phyloP scores from a whole-genome alignment of 1,139 yeast genomes.

The Geotrichum phurueaensis region DNA sequence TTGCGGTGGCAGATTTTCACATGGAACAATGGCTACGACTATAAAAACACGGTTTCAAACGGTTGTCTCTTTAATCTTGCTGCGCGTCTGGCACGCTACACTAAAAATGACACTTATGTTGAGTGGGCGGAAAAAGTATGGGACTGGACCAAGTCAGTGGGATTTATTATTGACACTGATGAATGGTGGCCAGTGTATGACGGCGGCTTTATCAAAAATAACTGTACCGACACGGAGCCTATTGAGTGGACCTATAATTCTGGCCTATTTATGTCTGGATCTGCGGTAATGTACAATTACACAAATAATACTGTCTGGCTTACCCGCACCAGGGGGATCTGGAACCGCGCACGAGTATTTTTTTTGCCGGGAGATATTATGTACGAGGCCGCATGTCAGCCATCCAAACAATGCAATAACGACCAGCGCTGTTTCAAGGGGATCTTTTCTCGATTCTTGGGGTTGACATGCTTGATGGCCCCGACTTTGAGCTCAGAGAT shows the following conservation, averaged over 20 bases:
- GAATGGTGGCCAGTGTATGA: conserved; percentile 53
- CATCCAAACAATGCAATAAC: conserved; percentile 59
- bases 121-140: conserved; percentile 80
- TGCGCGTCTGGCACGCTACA: conserved; percentile 80
- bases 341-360: conserved; percentile 46
- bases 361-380: conserved; percentile 58
- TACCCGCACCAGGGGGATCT: conserved; percentile 39
- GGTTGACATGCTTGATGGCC: conserved; percentile 64
- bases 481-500: conserved; percentile 57
- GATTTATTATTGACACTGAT: conserved; percentile 45
- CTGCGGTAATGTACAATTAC: conserved; percentile 72
- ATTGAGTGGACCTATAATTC: conserved; percentile 86
- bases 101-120: conserved; percentile 60
- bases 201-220: conserved; percentile 62
- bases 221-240: conserved; percentile 56
- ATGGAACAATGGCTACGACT: conserved; percentile 91
- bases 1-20: conserved; percentile 94
- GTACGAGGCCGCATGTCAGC: conserved; percentile 81
- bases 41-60: conserved; percentile 83
- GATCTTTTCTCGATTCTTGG: conserved; percentile 68
- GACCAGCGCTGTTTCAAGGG: conserved; percentile 92
- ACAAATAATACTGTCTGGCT: conserved; percentile 71
- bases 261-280: conserved; percentile 73
- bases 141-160: conserved; percentile 70
- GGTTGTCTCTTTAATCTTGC: conserved; percentile 87